Evolutionary conservation across 768 basidiomycete genomes (phyloP).

Genomic region (Hericium alpestre): DNA sequence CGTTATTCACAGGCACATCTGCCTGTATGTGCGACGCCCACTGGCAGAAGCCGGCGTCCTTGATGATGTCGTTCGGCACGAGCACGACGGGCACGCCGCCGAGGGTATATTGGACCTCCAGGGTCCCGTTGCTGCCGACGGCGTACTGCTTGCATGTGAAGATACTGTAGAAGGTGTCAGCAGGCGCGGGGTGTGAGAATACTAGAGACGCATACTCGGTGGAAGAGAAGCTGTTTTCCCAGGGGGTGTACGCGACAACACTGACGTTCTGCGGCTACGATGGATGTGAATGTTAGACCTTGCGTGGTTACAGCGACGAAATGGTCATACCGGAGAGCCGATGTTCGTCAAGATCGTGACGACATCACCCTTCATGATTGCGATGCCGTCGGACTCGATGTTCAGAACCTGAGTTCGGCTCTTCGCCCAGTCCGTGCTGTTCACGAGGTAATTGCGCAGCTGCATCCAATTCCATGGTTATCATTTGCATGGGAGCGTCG

Average conservation of each 20-base stretch:
- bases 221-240: constrained; percentile 33
- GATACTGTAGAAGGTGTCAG: constrained; percentile 30
- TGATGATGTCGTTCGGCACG: constrained; percentile 27
- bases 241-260: constrained; percentile 50
- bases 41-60: constrained; percentile 28
- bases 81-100: constrained; percentile 56
- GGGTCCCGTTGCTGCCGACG: constrained; percentile 53
- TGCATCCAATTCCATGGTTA: constrained; percentile 15
- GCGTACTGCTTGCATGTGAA: constrained; percentile 58
- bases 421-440: constrained; percentile 38
- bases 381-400: constrained; percentile 40
- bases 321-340: constrained; percentile 51
- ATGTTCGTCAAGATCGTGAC: constrained; percentile 59
- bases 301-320: neutral
- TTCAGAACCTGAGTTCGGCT: constrained; percentile 43
- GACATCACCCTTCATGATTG: constrained; percentile 53
- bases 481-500: neutral
- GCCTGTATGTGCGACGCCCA: neutral
- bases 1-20: neutral
- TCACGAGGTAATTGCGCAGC: constrained; percentile 60
- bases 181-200: neutral
- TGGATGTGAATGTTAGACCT: neutral
- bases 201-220: constrained; percentile 37
- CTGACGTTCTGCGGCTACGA: constrained; percentile 45
- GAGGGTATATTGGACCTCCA: constrained; percentile 51